Evolutionary conservation across 1,139 yeast species (phyloP), one percentile per base, ranked within the genome.

Genomic region (Suhomyces bolitotheri): DNA sequence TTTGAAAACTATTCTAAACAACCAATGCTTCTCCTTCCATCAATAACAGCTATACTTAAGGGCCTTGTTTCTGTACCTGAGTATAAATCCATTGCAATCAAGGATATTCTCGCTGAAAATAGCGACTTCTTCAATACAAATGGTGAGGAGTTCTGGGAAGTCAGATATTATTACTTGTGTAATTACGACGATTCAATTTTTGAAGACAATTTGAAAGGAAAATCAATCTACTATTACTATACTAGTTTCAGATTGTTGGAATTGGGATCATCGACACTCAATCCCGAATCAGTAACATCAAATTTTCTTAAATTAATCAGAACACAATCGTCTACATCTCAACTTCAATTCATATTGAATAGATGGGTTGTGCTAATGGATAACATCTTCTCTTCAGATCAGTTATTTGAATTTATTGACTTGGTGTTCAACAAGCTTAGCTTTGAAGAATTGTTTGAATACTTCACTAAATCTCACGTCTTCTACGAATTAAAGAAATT

Each of bases 361-460:
- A 74, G 87, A 51, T 82, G 87, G 87, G 49, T 70, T 20, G 69
- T 80, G 0, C 38, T 80, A 0, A 43, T 81, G 4, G 71, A 78
- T 34, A 33, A 43, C 3, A 46, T 54, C 33, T 65, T 73, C 46
- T 32, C 56, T 2, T 41, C 50, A 23, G 48, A 50, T 19, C 33
- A 48, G 33, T 25, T 50, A 38, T 14, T 27, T 6, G 16, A 22
- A 5, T 27, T 56, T 41, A 31, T 61, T 40, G 24, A 31, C 7
- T 3, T 33, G 3, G 32, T 46, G 2, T 46, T 50, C 34, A 26
- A 38, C 3, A 32, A 34, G 3, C 34, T 46, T 10, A 34, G 38
- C 2, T 36, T 21, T 34, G 31, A 32, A 5, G 40, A 41, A 12
- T 47, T 53, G 38, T 40, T 41, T 4, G 37, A 38, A 1, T 63